These are phyloP conservation scores for Sugiyamaella pinicola DNA, from an alignment of 1,139 yeast species.

Conservation along the genomic window DNA sequence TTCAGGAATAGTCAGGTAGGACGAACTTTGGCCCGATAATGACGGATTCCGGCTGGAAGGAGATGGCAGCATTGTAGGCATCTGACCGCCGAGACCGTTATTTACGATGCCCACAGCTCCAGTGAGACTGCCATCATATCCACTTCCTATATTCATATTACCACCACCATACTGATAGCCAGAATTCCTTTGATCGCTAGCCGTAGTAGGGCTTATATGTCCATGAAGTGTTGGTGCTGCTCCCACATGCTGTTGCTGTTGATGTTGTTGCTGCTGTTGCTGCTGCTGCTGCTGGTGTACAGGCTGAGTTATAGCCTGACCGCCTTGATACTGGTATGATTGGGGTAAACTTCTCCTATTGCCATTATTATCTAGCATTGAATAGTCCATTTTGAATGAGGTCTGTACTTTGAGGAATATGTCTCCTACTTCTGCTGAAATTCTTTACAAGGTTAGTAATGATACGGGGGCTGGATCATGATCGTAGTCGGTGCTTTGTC, in stretches of 20 bases:
- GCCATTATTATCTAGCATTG: constrained; percentile 11
- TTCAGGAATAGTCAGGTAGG: constrained; percentile 19
- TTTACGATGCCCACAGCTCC: background rate
- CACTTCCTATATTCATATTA: background rate
- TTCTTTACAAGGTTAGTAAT: background rate
- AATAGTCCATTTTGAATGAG: constrained; percentile 9
- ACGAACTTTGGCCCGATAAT: constrained; percentile 5
- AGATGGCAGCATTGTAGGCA: constrained; percentile 5
- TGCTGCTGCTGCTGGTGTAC: constrained; percentile 24
- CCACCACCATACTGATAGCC: background rate
- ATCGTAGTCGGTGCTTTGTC: no score
- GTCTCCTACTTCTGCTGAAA: background rate
- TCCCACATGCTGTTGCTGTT: constrained; percentile 21
- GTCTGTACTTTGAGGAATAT: background rate
- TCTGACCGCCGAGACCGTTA: background rate
- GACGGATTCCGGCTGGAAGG: constrained; percentile 16
- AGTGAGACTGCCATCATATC: background rate
- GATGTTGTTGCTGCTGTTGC: constrained; percentile 14
- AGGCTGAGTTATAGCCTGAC: constrained; percentile 26
- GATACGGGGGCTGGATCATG: no score
- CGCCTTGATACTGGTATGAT: constrained; percentile 20
- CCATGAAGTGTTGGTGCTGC: constrained; percentile 2
- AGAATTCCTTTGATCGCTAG: background rate
- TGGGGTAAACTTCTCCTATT: constrained; percentile 9
- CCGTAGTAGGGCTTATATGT: constrained; percentile 17